Percentiles rank a stretch among this genome's conserved stretches.
phyloP scores from a whole-genome alignment of 768 basidiomycete genomes.

The Mycena alexandri region DNA sequence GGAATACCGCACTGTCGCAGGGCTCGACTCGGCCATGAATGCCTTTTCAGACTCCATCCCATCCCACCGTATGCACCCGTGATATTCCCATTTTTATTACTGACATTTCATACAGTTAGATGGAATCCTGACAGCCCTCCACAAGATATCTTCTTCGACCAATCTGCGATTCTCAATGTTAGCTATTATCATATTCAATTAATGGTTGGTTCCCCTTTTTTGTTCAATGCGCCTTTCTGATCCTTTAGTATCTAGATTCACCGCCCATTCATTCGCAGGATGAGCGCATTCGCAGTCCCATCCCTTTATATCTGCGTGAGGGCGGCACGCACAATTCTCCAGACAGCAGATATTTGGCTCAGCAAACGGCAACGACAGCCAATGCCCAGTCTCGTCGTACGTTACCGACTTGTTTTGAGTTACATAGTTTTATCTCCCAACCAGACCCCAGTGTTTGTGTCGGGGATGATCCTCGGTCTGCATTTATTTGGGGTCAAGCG shows the following conservation, averaged over 20 bases:
- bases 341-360: slow-evolving; percentile 51
- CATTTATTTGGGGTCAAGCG: slow-evolving; percentile 4
- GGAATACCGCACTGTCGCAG: no score
- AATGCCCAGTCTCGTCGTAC: slow-evolving; percentile 18
- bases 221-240: slow-evolving; percentile 46
- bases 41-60: no score
- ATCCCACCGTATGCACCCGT: slow-evolving; percentile 55
- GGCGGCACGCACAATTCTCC: slow-evolving; percentile 60
- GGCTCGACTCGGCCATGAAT: no score
- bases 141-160: slow-evolving; percentile 49
- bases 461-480: not conserved
- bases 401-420: not conserved
- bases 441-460: not conserved
- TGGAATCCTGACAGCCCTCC: slow-evolving; percentile 35
- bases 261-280: slow-evolving; percentile 58
- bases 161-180: slow-evolving; percentile 53
- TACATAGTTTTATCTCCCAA: not conserved
- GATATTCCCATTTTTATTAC: not conserved
- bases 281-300: slow-evolving; percentile 50
- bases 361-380: slow-evolving; percentile 11
- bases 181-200: slow-evolving; percentile 58
- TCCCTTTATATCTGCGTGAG: slow-evolving; percentile 67
- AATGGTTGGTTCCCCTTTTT: slow-evolving; percentile 47
- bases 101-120: slow-evolving; percentile 22
- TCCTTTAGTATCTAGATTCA: slow-evolving; percentile 53